Percentiles rank a stretch among this genome's conserved stretches.
Evolutionary conservation across 2,329 filamentous ascomycete species (phyloP).

Genomic region (Sclerotinia minor): DNA sequence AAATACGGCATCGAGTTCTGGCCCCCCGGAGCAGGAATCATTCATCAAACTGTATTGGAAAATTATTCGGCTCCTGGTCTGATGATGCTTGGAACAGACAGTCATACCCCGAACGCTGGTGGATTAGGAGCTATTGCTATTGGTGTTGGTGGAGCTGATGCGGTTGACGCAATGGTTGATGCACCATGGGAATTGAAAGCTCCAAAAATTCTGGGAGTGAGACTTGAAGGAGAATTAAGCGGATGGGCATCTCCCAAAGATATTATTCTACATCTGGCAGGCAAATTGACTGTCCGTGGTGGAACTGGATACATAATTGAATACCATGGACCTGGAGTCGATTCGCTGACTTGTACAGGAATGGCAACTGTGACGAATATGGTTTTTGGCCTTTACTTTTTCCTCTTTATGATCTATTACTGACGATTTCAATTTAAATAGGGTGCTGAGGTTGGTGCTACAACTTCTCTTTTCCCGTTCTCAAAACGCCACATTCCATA

Average conservation of each 20-base stretch:
- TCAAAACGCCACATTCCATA: constrained; percentile 82
- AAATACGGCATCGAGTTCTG: constrained; percentile 95
- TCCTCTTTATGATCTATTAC: neutral
- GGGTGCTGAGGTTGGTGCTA: constrained; percentile 85
- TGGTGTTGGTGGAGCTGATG: constrained; percentile 94
- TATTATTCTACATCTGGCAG: constrained; percentile 86
- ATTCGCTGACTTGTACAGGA: constrained; percentile 85
- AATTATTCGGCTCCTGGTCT: constrained; percentile 96
- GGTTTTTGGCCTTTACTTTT: neutral
- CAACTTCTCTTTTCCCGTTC: constrained; percentile 78
- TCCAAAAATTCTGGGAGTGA: constrained; percentile 83
- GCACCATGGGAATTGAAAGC: constrained; percentile 98
- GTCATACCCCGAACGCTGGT: constrained; percentile 96
- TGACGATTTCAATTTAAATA: neutral
- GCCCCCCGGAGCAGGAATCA: constrained; percentile 91
- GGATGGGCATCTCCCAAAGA: constrained; percentile 97
- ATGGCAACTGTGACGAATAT: constrained; percentile 93
- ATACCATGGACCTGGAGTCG: constrained; percentile 86
- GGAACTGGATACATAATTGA: constrained; percentile 95
- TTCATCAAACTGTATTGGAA: constrained; percentile 96
- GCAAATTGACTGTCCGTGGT: constrained; percentile 85
- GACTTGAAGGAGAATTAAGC: constrained; percentile 76
- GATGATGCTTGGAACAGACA: constrained; percentile 99
- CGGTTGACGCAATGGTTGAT: constrained; percentile 93
- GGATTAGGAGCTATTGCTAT: constrained; percentile 92